phyloP scores from a whole-genome alignment of 2,329 filamentous ascomycete genomes.

The Neonectria ditissima region DNA sequence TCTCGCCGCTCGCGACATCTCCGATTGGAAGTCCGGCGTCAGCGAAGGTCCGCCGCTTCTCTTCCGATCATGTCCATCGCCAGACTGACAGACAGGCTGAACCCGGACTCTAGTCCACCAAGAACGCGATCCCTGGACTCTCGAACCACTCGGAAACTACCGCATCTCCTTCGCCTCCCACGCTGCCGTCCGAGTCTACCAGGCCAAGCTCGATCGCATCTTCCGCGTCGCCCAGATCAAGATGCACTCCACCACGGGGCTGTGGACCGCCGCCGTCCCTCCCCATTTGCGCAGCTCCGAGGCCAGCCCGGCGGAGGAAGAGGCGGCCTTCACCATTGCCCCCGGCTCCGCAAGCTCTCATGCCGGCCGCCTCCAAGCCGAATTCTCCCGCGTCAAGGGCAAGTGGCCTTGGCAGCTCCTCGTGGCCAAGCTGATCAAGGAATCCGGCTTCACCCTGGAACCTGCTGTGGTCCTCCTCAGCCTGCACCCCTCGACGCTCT shows the following conservation, averaged over 20 bases:
- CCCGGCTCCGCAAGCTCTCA: slow-evolving; percentile 43
- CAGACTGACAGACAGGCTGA: slow-evolving; percentile 9
- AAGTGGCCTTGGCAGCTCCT: slow-evolving; percentile 43
- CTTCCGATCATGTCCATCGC: slow-evolving; percentile 13
- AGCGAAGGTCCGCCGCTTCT: slow-evolving; percentile 58
- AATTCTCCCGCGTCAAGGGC: slow-evolving; percentile 36
- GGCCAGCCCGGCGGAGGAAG: slow-evolving; percentile 35
- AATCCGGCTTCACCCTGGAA: slow-evolving; percentile 39
- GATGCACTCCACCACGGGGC: slow-evolving; percentile 44
- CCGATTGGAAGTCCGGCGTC: slow-evolving; percentile 75
- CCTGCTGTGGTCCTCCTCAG: slow-evolving; percentile 49
- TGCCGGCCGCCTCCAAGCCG: slow-evolving; percentile 19
- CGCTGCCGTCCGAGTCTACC: slow-evolving; percentile 71
- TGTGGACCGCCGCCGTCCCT: slow-evolving; percentile 48
- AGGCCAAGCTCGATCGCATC: slow-evolving; percentile 52
- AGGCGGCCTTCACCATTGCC: slow-evolving; percentile 47
- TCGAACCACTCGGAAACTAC: slow-evolving; percentile 74
- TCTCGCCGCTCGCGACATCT: slow-evolving; percentile 72
- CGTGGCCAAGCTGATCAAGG: slow-evolving; percentile 38
- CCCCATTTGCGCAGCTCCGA: slow-evolving; percentile 37
- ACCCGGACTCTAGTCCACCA: slow-evolving; percentile 64
- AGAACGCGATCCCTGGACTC: slow-evolving; percentile 70
- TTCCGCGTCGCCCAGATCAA: slow-evolving; percentile 48
- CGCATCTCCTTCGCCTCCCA: slow-evolving; percentile 74
- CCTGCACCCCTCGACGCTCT: slow-evolving; percentile 46